phyloP scores from a whole-genome alignment of 2,329 filamentous ascomycete genomes.

The Penicillium brasilianum region DNA sequence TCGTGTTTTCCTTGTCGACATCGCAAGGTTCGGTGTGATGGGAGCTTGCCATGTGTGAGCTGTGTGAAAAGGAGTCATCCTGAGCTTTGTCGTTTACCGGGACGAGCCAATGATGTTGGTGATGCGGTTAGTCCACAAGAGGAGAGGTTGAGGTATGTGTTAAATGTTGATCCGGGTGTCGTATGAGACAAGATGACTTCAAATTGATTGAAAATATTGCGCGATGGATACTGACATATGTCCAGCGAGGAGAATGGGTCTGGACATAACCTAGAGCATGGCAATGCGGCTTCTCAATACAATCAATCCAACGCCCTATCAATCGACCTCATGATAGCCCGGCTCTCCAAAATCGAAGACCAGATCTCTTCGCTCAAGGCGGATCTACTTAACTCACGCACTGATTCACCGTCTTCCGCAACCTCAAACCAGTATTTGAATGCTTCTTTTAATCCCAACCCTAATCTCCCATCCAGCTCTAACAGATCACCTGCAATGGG shows the following conservation, averaged over 20 bases:
- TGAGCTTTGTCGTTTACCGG: slow-evolving; percentile 24
- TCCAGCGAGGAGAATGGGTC: neutral
- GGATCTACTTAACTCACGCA: slow-evolving; percentile 19
- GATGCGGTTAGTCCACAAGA: neutral
- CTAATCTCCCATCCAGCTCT: too few species aligned
- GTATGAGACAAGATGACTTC: neutral
- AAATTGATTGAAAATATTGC: neutral
- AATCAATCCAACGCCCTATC: neutral
- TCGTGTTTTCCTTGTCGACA: slow-evolving; percentile 35
- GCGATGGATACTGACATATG: neutral
- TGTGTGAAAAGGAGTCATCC: slow-evolving; percentile 27
- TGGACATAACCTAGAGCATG: neutral
- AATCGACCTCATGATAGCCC: slow-evolving; percentile 11
- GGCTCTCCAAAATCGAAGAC: slow-evolving; percentile 28
- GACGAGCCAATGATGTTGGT: neutral
- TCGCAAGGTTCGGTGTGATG: slow-evolving; percentile 31
- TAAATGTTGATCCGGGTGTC: neutral
- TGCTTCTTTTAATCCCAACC: too few species aligned
- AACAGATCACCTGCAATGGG: too few species aligned
- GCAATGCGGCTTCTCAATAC: neutral
- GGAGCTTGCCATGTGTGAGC: slow-evolving; percentile 24
- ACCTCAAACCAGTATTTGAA: neutral
- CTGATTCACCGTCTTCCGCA: neutral
- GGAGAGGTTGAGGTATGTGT: neutral
- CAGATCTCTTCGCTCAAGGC: slow-evolving; percentile 30